A percentile compares a stretch with the other conserved stretches of the same genome.
Conservation (phyloP, 352 stramenopile genomes). For the Phytopythium helicoides region DNA sequence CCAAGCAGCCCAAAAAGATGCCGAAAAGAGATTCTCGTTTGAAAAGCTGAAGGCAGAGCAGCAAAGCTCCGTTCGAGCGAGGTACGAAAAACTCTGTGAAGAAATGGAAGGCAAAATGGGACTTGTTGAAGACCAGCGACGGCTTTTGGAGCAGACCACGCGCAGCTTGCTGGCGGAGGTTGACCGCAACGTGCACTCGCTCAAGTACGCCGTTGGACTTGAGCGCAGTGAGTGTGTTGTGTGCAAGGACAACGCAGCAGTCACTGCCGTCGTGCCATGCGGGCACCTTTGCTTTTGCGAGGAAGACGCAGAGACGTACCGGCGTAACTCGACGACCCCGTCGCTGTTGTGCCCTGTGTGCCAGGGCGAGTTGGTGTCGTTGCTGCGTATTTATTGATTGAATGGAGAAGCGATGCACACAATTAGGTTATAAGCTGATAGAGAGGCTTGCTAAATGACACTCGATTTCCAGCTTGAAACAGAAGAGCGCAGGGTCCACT, state of each 20-base stretch:
- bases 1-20: slow-evolving; percentile 46
- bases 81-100: slow-evolving; percentile 73
- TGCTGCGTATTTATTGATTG: slow-evolving; percentile 75
- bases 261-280: slow-evolving; percentile 76
- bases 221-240: slow-evolving; percentile 77
- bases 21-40: slow-evolving; percentile 69
- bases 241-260: slow-evolving; percentile 71
- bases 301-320: slow-evolving; percentile 71
- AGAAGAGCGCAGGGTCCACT: slow-evolving; percentile 61
- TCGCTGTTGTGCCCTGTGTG: slow-evolving; percentile 75
- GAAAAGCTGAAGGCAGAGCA: slow-evolving; percentile 72
- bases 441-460: slow-evolving; percentile 6
- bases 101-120: slow-evolving; percentile 72
- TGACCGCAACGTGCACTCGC: slow-evolving; percentile 65
- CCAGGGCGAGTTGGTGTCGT: slow-evolving; percentile 76
- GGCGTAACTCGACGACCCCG: slow-evolving; percentile 32
- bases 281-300: slow-evolving; percentile 86
- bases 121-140: slow-evolving; percentile 67
- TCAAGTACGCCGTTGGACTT: slow-evolving; percentile 60
- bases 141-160: slow-evolving; percentile 77
- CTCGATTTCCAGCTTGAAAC: slow-evolving; percentile 73
- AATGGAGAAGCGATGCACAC: neutral
- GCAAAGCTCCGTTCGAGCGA: slow-evolving; percentile 69
- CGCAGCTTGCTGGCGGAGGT: slow-evolving; percentile 66
- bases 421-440: neutral